Evolutionary conservation across 257 asterid species (phyloP), one percentile per base, ranked within the genome.

Genomic region (Nicotiana knightiana): DNA sequence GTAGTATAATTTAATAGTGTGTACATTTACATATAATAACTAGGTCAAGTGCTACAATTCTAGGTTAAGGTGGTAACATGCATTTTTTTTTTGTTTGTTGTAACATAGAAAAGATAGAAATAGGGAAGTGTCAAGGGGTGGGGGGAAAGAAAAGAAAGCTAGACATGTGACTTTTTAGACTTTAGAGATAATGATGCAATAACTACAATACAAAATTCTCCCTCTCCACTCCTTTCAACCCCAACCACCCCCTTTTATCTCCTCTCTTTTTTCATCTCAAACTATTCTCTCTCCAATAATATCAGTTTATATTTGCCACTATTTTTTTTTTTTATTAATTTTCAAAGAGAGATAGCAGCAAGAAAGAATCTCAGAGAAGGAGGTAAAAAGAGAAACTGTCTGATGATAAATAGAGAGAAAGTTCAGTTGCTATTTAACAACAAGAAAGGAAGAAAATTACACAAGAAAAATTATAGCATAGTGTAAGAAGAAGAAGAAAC

Each of bases 221-320:
- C 63, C 63, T 73, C 79, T 73, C 62, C 79, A 15, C 63, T 48
- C 79, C 9, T 73, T 73, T 51, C 26, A 15, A 26, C 11, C 21
- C 78, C 59, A 43, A 43, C 17, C 59, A 0, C 11, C 71, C 3
- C n/a, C 43, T 2, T 3, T 5, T 4, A 10, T 7, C 18, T 18
- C 32, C 55, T 13, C 78, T n/a, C 59, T 12, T 70, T 21, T 43
- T 43, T 71, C 35, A n/a, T 51, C 62, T 1, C 37, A 39, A 39
- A 73, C 39, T 48, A 48, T 26, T 73, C 79, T 73, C 62, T 73
- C 79, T 73, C 79, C 79, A 73, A 73, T 73, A 73, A 73, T 73
- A 73, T 73, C 63, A 26, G 26, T 51, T 73, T 73, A 71, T 71
- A 21, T 12, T n/a, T 21, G 11, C 21, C 10, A 39, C 11, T 8